These are phyloP conservation scores for Penicillium sp. DNA, from an alignment of 2,329 filamentous ascomycete species.

Conservation along the genomic window DNA sequence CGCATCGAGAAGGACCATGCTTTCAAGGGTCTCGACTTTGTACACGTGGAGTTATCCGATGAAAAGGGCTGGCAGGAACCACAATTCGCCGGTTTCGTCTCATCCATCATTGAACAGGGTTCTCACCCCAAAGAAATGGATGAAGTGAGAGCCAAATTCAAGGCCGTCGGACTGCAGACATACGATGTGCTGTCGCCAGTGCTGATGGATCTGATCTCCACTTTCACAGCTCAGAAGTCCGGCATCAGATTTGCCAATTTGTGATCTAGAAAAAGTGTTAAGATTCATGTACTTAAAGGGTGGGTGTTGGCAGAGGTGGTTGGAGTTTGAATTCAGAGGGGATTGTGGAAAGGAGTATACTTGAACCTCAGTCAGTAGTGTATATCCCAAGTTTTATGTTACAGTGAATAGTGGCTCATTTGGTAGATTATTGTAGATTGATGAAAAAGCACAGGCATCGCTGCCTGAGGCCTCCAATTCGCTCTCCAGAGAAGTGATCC, in stretches of 20 bases:
- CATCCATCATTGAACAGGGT: constrained; percentile 67
- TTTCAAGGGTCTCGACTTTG: constrained; percentile 69
- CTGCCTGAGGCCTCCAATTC: neutral
- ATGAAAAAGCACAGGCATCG: neutral
- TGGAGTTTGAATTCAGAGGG: neutral
- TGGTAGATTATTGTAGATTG: neutral
- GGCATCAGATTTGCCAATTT: constrained; percentile 33
- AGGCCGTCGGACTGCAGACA: constrained; percentile 56
- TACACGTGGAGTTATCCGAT: constrained; percentile 62
- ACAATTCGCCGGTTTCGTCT: constrained; percentile 68
- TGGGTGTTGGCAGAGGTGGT: neutral
- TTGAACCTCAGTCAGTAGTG: neutral
- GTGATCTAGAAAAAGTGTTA: constrained; percentile 9
- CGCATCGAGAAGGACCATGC: constrained; percentile 65
- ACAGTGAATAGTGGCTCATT: neutral
- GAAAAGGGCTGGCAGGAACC: constrained; percentile 69
- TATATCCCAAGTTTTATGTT: neutral
- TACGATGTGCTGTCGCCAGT: constrained; percentile 63
- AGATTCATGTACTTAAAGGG: neutral
- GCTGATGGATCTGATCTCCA: constrained; percentile 63
- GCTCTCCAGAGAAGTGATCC: neutral
- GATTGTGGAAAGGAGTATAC: neutral
- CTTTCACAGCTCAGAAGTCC: constrained; percentile 54
- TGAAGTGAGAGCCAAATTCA: constrained; percentile 56
- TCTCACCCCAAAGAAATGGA: constrained; percentile 57